A percentile compares a stretch with the other conserved stretches of the same genome.
phyloP scores from a whole-genome alignment of 495 filamentous ascomycete species.

The Podospora tetraspora region DNA sequence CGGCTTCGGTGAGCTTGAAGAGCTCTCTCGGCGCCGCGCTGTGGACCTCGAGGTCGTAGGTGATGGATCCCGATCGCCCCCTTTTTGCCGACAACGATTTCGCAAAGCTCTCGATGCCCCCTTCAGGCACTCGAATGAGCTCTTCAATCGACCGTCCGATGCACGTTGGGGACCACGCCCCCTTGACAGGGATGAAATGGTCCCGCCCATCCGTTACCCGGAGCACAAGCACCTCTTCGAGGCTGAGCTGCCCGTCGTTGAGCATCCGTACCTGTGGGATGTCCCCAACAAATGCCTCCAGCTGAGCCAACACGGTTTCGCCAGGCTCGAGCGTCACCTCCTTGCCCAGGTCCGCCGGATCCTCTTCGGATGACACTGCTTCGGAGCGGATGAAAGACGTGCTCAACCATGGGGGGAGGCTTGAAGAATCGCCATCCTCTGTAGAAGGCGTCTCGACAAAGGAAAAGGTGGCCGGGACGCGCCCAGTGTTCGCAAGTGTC shows the following conservation, averaged over 20 bases:
- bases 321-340: constrained; percentile 70
- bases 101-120: constrained; percentile 53
- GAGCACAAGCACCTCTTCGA: constrained; percentile 89
- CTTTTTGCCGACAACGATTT: constrained; percentile 23
- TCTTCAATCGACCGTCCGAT: constrained; percentile 81
- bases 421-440: constrained; percentile 37
- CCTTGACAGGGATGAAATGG: constrained; percentile 80
- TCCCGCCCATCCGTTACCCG: constrained; percentile 80
- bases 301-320: constrained; percentile 64
- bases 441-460: constrained; percentile 66
- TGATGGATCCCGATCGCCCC: constrained; percentile 32
- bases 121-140: constrained; percentile 76
- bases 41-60: constrained; percentile 41
- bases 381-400: constrained; percentile 53
- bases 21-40: constrained; percentile 67
- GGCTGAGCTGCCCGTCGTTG: constrained; percentile 57
- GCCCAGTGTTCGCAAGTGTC: constrained; percentile 87
- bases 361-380: constrained; percentile 31
- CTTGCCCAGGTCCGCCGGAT: constrained; percentile 36
- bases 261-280: constrained; percentile 59
- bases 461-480: constrained; percentile 65
- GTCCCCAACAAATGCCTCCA: constrained; percentile 59
- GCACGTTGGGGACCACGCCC: constrained; percentile 71
- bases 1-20: constrained; percentile 77
- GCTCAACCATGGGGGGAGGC: constrained; percentile 58